Evolutionary conservation across 371 early-diverging fungal species (phyloP), one percentile per base, ranked within the genome.

Genomic region (Mucor sp.): DNA sequence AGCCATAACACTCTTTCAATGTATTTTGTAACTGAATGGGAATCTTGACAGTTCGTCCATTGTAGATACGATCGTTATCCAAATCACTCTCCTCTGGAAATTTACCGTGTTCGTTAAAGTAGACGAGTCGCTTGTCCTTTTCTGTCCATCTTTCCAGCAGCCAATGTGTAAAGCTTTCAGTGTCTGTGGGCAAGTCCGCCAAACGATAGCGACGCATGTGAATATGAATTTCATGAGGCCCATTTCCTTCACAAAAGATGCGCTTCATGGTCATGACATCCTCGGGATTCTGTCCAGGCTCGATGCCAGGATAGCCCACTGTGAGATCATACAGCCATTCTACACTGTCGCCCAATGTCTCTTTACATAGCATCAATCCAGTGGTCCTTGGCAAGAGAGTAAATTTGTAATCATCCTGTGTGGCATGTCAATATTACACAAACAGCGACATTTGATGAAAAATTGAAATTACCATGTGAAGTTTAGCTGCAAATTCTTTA

Each of bases 251-350:
- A 57, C 91, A 81, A 56, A 91, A 94, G 66, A 93, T 86, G 58
- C 85, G 76, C 53, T 85, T 80, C 15, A 93, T 76, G 4, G 89
- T 90, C 69, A 92, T 93, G 66, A 86, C 82, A 62, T 92, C 88
- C 65, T 94, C 90, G 1, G 94, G 93, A 57, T 88, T 87, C 60
- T 91, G 84, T n/a, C 85, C 90, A n/a, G 79, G 70, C 17, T 74
- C 76, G n/a, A 94, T 76, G 0, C 95, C 95, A 37, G 91, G 89
- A 65, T 91, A 94, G 1, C 93, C 96, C 6, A 97, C 84, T 0
- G 97, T 95, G 15, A 93, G 68, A 66, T 97, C 96, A 65, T 93
- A 94, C 6, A 95, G 47, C 68, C 90, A 90, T 60, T 89, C 84
- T 14, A 90, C 82, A 5, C 85, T 78, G 28, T 83, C 80, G 15